Conservation (phyloP, 2,329 filamentous ascomycete species). For the Allantophomopsis cytisporea region DNA sequence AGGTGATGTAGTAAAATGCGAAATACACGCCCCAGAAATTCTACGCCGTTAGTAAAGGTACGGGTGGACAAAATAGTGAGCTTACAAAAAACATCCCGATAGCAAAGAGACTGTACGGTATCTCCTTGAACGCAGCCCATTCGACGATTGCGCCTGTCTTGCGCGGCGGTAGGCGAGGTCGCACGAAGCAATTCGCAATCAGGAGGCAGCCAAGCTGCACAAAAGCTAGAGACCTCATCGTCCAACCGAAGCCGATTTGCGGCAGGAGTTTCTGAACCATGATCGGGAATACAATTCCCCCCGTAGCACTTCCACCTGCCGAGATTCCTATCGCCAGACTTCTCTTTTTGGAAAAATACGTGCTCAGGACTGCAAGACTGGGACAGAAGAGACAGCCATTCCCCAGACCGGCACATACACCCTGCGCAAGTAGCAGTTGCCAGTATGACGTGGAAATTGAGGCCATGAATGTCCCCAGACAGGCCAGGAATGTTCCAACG, state of each 20-base stretch:
- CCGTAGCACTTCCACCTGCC: constrained; percentile 19
- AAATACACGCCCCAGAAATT: constrained; percentile 27
- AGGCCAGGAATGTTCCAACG: constrained; percentile 2
- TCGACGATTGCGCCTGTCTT: constrained; percentile 26
- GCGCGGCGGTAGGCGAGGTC: constrained; percentile 22
- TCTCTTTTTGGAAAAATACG: constrained; percentile 23
- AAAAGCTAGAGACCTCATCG: constrained; percentile 28
- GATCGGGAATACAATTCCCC: constrained; percentile 26
- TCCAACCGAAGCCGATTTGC: constrained; percentile 26
- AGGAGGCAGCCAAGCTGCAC: constrained; percentile 23
- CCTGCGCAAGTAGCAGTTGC: constrained; percentile 26
- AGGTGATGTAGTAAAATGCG: constrained; percentile 15
- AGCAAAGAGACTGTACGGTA: constrained; percentile 26
- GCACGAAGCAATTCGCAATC: constrained; percentile 20
- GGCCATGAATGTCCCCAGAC: constrained; percentile 22
- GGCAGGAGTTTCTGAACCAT: constrained; percentile 24
- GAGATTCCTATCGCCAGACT: constrained; percentile 19
- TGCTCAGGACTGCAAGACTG: constrained; percentile 19
- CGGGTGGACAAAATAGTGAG: constrained; percentile 1
- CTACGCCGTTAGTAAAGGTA: not conserved
- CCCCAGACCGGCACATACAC: constrained; percentile 22
- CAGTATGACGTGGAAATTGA: constrained; percentile 21
- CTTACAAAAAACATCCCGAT: constrained; percentile 18
- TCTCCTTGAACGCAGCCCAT: constrained; percentile 25
- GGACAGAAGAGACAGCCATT: constrained; percentile 24